A percentile compares a stretch with the other conserved stretches of the same genome.
These are phyloP conservation scores for Hebeloma cylindrosporum DNA, from an alignment of 768 basidiomycete species.

Conservation along the genomic window DNA sequence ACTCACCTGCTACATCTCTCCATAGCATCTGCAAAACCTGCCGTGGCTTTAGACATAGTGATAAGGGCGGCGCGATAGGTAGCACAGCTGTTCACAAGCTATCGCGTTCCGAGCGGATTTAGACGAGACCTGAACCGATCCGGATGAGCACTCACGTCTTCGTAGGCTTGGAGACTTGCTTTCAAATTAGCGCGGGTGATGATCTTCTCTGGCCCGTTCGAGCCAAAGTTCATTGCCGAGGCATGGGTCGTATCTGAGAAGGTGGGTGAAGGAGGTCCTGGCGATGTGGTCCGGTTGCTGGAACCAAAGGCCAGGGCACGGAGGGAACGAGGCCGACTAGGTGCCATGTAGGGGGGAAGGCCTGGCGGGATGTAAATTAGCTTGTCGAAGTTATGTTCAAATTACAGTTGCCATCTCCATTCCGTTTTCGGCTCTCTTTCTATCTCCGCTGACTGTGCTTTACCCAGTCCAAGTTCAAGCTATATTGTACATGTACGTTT, in stretches of 20 bases:
- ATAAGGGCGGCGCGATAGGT: constrained; percentile 80
- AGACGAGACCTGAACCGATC: constrained; percentile 5
- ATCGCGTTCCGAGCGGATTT: constrained; percentile 4
- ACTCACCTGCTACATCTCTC: constrained; percentile 79
- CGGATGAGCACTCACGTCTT: constrained; percentile 63
- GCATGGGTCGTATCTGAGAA: constrained; percentile 80
- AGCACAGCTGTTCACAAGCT: constrained; percentile 78
- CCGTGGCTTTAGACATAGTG: constrained; percentile 79
- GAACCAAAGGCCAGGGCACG: constrained; percentile 52
- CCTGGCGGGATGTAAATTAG: constrained; percentile 9
- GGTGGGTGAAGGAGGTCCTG: constrained; percentile 76
- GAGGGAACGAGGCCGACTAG: constrained; percentile 54
- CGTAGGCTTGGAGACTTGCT: constrained; percentile 75
- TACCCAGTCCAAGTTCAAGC: background rate
- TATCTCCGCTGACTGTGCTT: constrained; percentile 11
- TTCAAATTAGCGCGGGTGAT: constrained; percentile 81
- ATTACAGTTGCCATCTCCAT: constrained; percentile 1
- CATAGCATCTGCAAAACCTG: constrained; percentile 84
- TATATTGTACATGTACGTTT: too few species aligned
- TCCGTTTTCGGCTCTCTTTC: constrained; percentile 13
- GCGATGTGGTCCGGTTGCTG: constrained; percentile 44
- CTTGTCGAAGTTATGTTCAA: constrained; percentile 3
- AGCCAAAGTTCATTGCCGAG: constrained; percentile 75
- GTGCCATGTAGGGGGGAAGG: constrained; percentile 35
- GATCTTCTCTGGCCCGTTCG: constrained; percentile 74